Conservation (phyloP, 2,329 filamentous ascomycete genomes). For the Monilinia fructigena region DNA sequence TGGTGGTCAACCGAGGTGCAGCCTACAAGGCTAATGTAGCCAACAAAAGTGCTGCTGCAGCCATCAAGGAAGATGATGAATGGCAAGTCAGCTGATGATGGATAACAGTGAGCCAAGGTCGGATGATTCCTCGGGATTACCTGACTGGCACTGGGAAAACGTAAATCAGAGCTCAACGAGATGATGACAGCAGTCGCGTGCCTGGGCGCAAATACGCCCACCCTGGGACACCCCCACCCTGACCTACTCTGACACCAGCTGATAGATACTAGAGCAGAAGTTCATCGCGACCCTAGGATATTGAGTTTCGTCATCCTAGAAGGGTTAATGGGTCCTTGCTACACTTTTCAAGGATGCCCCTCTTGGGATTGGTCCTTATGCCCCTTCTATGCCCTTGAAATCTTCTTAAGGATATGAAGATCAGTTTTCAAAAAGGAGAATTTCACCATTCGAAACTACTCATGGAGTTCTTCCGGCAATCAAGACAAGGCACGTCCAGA, state of each 20-base stretch:
- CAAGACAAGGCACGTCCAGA: conserved; percentile 87
- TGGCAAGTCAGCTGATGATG: conserved; percentile 36
- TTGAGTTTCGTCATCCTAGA: conserved; percentile 87
- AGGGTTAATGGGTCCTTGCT: conserved; percentile 89
- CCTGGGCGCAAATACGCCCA: conserved; percentile 59
- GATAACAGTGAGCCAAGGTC: conserved; percentile 21
- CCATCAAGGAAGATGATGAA: conserved; percentile 76
- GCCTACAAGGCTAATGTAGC: conserved; percentile 70
- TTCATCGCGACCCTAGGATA: conserved; percentile 81
- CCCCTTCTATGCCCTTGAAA: too few relatives aligned
- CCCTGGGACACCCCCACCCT: conserved; percentile 48
- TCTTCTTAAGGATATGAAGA: conserved; percentile 74
- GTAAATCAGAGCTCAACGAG: conserved; percentile 73
- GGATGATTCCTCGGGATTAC: conserved; percentile 34
- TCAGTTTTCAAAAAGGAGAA: conserved; percentile 81
- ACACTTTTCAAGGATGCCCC: conserved; percentile 94
- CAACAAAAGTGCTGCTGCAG: conserved; percentile 92
- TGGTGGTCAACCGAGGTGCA: conserved; percentile 74
- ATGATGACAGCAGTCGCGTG: conserved; percentile 53
- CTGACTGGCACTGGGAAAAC: conserved; percentile 64
- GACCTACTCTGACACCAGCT: too few relatives aligned
- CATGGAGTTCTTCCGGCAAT: conserved; percentile 94
- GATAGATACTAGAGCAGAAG: conserved; percentile 98
- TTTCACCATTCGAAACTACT: conserved; percentile 96
- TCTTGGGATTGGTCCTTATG: conserved; percentile 99